Evolutionary conservation across 2,329 filamentous ascomycete species (phyloP).

Genomic region (Fusarium sublunatum): DNA sequence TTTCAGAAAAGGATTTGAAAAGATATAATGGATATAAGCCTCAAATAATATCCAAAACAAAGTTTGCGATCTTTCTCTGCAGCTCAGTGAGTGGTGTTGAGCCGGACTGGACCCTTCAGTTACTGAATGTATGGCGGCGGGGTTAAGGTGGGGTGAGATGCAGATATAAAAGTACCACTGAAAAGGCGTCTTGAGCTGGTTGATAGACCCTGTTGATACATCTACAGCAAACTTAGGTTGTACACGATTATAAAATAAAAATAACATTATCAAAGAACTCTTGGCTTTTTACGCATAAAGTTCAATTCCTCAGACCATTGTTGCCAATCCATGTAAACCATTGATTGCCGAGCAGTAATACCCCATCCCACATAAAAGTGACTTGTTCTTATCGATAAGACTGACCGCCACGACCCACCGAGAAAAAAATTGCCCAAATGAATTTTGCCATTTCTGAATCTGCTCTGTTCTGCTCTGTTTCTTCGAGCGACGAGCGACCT

Average conservation of each 20-base stretch:
- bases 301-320: background rate
- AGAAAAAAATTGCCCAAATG: constrained; percentile 51
- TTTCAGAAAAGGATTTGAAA: background rate
- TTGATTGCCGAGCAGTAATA: background rate
- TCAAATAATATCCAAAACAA: constrained; percentile 19
- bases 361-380: constrained; percentile 28
- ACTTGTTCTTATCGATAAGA: constrained; percentile 37
- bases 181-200: background rate
- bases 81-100: constrained; percentile 31
- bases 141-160: constrained; percentile 38
- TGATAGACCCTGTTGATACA: no score
- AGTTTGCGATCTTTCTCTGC: constrained; percentile 38
- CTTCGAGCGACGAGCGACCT: constrained; percentile 33
- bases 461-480: background rate
- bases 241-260: no score
- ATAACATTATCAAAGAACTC: no score
- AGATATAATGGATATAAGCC: background rate
- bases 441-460: constrained; percentile 41
- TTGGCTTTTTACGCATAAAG: background rate
- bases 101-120: constrained; percentile 26
- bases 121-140: constrained; percentile 33
- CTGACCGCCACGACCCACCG: constrained; percentile 41
- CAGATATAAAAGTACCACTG: constrained; percentile 16
- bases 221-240: no score
- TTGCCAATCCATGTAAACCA: background rate